Conservation (phyloP, 371 early-diverging fungal species). For the Coemansia sp. region DNA sequence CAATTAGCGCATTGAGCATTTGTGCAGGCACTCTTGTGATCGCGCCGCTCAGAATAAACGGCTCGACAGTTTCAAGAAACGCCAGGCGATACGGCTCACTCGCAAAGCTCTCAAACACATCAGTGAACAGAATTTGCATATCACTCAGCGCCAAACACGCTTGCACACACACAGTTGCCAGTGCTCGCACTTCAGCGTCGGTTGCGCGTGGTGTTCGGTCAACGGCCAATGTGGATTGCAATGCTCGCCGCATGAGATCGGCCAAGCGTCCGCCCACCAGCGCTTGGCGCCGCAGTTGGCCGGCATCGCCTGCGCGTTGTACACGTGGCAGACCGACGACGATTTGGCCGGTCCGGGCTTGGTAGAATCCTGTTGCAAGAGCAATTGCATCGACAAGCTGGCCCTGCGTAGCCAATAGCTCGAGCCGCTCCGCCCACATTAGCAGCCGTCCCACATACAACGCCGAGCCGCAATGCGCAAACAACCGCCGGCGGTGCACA, state of each 20-base stretch:
- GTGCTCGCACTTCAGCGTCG: constrained; percentile 28
- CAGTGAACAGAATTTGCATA: constrained; percentile 31
- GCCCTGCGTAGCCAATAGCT: constrained; percentile 31
- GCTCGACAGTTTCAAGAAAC: constrained; percentile 48
- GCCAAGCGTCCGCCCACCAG: constrained; percentile 39
- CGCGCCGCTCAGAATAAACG: constrained; percentile 47
- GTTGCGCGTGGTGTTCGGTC: not conserved
- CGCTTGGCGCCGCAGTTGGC: constrained; percentile 15
- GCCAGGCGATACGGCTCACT: constrained; percentile 3
- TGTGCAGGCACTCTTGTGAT: constrained; percentile 43
- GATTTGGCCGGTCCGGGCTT: constrained; percentile 47
- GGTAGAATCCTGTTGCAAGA: constrained; percentile 45
- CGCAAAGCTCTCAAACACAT: constrained; percentile 41
- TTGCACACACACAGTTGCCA: constrained; percentile 36
- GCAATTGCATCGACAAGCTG: constrained; percentile 48
- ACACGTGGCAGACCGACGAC: constrained; percentile 47
- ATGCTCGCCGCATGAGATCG: constrained; percentile 31
- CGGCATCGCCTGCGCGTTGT: constrained; percentile 11
- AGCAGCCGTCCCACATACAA: constrained; percentile 40
- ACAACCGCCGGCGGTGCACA: constrained; percentile 37
- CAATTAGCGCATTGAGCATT: constrained; percentile 44
- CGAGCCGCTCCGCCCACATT: constrained; percentile 49
- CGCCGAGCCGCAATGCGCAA: constrained; percentile 32
- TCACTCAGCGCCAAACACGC: constrained; percentile 43
- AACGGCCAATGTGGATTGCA: constrained; percentile 17